Evolutionary conservation across 331 rosid genomes (phyloP).

Genomic region (Acacia pycnantha): DNA sequence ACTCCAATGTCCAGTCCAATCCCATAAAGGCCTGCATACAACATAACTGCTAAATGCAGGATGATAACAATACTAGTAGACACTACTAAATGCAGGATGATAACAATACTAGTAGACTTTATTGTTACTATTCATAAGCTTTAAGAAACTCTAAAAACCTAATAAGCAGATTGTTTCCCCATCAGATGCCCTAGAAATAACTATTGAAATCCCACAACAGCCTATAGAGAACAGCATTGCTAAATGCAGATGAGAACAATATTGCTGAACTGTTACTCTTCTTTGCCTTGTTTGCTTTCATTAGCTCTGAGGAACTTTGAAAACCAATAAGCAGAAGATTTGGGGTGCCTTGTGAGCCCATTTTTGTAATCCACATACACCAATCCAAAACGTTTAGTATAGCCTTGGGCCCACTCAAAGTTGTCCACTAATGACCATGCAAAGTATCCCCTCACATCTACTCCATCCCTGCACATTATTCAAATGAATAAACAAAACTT

Average conservation of each 20-base stretch:
- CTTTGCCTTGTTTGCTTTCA: constrained; percentile 53
- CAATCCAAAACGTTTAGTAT: constrained; percentile 94
- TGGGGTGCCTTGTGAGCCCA: constrained; percentile 80
- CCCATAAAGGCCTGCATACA: background rate
- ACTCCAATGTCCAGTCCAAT: background rate
- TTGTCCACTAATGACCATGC: constrained; percentile 95
- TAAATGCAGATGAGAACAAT: background rate
- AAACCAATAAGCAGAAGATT: constrained; percentile 95
- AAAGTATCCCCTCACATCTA: constrained; percentile 83
- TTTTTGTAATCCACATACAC: constrained; percentile 79
- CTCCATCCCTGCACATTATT: constrained; percentile 73
- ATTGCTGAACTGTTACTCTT: constrained; percentile 41
- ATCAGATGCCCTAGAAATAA: background rate
- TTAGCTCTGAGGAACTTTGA: constrained; percentile 61
- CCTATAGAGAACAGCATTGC: background rate
- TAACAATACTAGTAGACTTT: background rate
- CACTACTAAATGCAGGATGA: background rate
- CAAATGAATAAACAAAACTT: constrained; percentile 25
- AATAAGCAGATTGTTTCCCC: background rate
- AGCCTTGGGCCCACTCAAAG: constrained; percentile 96
- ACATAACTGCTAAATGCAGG: background rate
- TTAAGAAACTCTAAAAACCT: background rate
- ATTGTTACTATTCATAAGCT: background rate
- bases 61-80: background rate
- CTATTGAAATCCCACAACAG: background rate